phyloP scores from a whole-genome alignment of 768 basidiomycete species.

The Podaxis carcinomalis region DNA sequence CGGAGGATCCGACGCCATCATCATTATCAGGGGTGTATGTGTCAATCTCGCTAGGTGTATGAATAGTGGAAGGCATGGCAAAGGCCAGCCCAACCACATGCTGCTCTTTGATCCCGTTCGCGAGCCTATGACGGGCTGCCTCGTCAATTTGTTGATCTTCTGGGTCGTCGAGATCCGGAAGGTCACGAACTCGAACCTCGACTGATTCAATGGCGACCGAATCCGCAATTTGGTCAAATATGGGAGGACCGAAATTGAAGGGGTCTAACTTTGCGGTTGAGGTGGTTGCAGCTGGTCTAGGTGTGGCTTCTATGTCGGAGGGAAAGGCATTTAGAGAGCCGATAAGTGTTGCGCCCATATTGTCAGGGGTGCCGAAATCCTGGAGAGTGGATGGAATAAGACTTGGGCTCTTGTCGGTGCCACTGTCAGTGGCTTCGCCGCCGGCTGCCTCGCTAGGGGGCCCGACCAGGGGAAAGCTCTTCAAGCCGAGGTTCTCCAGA shows the following conservation, averaged over 20 bases:
- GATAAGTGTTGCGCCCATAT: not conserved
- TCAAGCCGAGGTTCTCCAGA: not conserved
- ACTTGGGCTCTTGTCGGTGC: not conserved
- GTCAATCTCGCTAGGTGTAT: not conserved
- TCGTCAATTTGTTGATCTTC: not conserved
- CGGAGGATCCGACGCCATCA: too few relatives aligned
- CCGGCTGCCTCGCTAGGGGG: too few relatives aligned
- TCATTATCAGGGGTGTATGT: not conserved
- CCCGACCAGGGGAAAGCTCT: not conserved
- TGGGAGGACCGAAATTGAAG: not conserved
- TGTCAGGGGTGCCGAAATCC: not conserved
- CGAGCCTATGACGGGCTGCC: not conserved
- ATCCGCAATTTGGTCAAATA: not conserved
- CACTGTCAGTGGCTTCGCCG: not conserved
- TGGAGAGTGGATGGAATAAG: not conserved
- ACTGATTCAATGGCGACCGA: not conserved
- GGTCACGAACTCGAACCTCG: not conserved
- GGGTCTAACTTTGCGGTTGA: not conserved
- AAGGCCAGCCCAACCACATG: not conserved
- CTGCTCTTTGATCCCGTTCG: not conserved
- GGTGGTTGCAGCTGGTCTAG: not conserved
- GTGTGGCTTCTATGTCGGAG: not conserved
- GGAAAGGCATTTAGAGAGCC: not conserved
- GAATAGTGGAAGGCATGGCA: constrained; percentile 1
- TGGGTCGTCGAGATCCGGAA: not conserved